Evolutionary conservation across 345 rosid species (phyloP).

Genomic region (Bruguiera sexangula): DNA sequence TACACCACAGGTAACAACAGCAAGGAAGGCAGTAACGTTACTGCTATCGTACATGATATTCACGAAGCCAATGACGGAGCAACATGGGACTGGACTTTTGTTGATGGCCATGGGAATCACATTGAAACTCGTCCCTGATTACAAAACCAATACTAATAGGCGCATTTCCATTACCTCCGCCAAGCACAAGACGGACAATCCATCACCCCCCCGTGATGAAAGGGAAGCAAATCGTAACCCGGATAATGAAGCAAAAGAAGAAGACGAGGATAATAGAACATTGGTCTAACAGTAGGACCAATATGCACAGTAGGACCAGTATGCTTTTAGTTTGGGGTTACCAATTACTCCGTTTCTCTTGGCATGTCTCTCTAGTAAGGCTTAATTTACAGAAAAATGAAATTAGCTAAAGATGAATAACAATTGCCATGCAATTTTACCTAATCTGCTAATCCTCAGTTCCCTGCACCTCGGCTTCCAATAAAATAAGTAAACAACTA

Average conservation of each 20-base stretch:
- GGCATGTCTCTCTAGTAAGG: too few species aligned
- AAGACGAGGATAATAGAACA: constrained; percentile 36
- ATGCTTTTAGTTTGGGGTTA: too few species aligned
- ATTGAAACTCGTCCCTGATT: constrained; percentile 49
- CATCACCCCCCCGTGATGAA: constrained; percentile 6
- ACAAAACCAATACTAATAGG: constrained; percentile 22
- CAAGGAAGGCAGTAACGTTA: constrained; percentile 70
- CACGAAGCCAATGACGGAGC: constrained; percentile 81
- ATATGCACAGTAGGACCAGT: too few species aligned
- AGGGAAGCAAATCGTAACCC: too few species aligned
- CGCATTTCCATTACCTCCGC: constrained; percentile 9
- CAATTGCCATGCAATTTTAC: too few species aligned
- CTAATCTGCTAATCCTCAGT: too few species aligned
- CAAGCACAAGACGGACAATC: constrained; percentile 2
- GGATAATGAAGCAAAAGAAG: constrained; percentile 15
- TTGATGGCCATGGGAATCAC: constrained; percentile 75
- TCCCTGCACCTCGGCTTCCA: too few species aligned
- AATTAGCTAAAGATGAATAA: too few species aligned
- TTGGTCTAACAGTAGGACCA: constrained; percentile 20
- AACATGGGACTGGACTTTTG: constrained; percentile 68
- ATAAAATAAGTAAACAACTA: too few species aligned
- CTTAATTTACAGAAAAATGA: too few species aligned
- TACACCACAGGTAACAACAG: constrained; percentile 48
- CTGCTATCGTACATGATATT: constrained; percentile 79
- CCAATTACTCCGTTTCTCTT: too few species aligned